A percentile compares a stretch with the other conserved stretches of the same genome.
phyloP scores from a whole-genome alignment of 2,329 filamentous ascomycete genomes.

The Fusarium annulatum region DNA sequence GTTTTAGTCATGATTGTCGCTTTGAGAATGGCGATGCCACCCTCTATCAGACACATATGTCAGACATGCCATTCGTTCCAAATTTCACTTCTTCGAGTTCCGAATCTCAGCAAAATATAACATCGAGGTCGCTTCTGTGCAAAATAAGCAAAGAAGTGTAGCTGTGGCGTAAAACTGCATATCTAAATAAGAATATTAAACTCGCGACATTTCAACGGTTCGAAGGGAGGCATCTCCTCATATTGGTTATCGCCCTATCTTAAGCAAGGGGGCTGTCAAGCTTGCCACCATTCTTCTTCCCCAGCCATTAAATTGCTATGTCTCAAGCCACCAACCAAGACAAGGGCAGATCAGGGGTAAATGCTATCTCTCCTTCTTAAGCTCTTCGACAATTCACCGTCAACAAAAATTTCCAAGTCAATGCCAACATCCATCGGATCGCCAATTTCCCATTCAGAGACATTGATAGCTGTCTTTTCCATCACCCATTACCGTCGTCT shows the following conservation, averaged over 20 bases:
- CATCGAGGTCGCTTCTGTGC: rapidly evolving
- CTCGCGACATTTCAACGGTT: background rate
- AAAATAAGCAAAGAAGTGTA: background rate
- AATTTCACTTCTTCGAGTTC: no score
- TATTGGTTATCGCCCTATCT: background rate
- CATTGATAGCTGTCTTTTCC: background rate
- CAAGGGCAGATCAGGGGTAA: background rate
- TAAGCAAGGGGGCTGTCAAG: background rate
- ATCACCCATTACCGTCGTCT: rapidly evolving
- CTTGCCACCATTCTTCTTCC: background rate
- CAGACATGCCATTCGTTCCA: no score
- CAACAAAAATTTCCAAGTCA: background rate
- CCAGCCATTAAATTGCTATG: background rate
- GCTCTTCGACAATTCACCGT: background rate
- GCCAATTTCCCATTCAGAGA: background rate
- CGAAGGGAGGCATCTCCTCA: background rate
- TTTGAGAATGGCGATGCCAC: background rate
- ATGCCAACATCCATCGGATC: background rate
- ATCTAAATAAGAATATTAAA: background rate
- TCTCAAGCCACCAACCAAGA: background rate
- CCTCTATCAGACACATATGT: background rate
- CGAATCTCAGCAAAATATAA: background rate
- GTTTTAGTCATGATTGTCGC: background rate
- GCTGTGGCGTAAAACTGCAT: background rate
- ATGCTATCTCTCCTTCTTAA: background rate